phyloP scores from a whole-genome alignment of 2,329 filamentous ascomycete species.

The Penicillium sclerotiorum region DNA sequence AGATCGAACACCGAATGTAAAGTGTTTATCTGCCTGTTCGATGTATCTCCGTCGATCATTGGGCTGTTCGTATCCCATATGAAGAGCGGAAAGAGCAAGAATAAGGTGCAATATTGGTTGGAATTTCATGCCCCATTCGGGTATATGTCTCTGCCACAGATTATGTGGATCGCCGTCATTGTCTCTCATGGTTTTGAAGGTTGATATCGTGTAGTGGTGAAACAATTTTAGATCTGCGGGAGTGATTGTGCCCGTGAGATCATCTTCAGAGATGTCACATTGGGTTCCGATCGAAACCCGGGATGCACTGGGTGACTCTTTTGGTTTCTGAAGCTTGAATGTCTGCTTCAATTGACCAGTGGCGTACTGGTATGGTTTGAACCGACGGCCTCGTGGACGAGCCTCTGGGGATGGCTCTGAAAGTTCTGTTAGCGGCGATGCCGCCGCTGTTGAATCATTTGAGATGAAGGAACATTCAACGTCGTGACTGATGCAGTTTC shows the following conservation, averaged over 20 bases:
- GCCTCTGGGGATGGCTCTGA: conserved; percentile 2
- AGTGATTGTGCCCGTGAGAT: conserved; percentile 23
- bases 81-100: conserved; percentile 34
- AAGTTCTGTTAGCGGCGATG: conserved; percentile 12
- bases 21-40: conserved; percentile 34
- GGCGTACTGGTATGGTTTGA: conserved; percentile 20
- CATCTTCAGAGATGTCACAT: conserved; percentile 15
- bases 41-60: conserved; percentile 23
- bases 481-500: conserved; percentile 32
- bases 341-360: conserved; percentile 11
- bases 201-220: conserved; percentile 33
- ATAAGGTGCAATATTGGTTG: conserved; percentile 38
- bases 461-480: conserved; percentile 30
- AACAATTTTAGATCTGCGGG: conserved; percentile 35
- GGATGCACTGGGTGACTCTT: neutral
- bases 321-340: conserved; percentile 8
- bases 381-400: conserved; percentile 12
- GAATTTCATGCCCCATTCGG: conserved; percentile 32
- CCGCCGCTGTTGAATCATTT: neutral
- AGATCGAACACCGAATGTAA: conserved; percentile 37
- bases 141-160: conserved; percentile 35
- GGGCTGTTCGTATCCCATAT: conserved; percentile 28
- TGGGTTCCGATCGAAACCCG: conserved; percentile 13
- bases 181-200: conserved; percentile 26
- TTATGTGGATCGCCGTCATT: conserved; percentile 23